Conservation (phyloP, 1,284 basidiomycete species). For the Puccinia hordei region DNA sequence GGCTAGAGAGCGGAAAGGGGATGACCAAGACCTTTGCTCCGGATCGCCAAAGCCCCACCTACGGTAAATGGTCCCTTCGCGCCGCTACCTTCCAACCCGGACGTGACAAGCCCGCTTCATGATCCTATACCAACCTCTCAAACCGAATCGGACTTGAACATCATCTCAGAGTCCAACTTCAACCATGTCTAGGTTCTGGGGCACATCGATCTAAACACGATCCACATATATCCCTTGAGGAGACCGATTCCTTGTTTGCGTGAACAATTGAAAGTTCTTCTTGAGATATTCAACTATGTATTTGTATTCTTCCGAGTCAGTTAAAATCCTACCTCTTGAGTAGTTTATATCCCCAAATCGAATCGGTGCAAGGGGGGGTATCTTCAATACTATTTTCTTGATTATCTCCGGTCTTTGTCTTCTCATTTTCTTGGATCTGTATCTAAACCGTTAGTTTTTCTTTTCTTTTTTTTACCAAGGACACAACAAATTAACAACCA, state of each 20-base stretch:
- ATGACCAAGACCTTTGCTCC: slow-evolving; percentile 11
- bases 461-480: not conserved
- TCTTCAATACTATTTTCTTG: not conserved
- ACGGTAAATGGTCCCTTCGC: slow-evolving; percentile 2
- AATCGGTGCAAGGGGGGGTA: not conserved
- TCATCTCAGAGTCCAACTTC: no score
- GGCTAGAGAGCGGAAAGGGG: slow-evolving; percentile 3
- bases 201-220: no score
- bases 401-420: not conserved
- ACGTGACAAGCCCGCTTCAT: slow-evolving; percentile 10
- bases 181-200: not conserved
- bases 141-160: no score
- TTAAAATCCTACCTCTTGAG: no score
- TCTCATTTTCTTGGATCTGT: not conserved
- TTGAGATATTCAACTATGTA: no score
- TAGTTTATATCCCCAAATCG: no score
- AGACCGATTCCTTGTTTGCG: no score
- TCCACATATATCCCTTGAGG: no score
- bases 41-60: not conserved
- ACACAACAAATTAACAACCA: not conserved
- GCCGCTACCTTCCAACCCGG: slow-evolving; percentile 9
- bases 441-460: not conserved
- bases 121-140: not conserved
- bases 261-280: no score
- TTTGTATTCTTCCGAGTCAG: no score